These are phyloP conservation scores for Tylopilus sp. DNA, from an alignment of 1,284 basidiomycete genomes.

Conservation along the genomic window DNA sequence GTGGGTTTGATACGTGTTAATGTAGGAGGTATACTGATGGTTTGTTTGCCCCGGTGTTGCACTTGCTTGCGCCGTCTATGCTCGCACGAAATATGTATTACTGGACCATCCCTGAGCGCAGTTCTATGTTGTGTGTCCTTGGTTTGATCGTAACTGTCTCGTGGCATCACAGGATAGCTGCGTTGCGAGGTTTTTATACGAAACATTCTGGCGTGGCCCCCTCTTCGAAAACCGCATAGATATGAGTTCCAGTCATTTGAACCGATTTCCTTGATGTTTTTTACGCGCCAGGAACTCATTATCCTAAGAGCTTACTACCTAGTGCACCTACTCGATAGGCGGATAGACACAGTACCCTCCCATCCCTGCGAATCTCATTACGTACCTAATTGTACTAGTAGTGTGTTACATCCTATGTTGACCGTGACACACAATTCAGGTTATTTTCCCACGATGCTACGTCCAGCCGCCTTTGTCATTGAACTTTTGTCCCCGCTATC, in stretches of 20 bases:
- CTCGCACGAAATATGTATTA: constrained; percentile 61
- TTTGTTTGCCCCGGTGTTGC: constrained; percentile 54
- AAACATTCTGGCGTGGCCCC: constrained; percentile 65
- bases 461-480: too few species aligned
- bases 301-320: constrained; percentile 67
- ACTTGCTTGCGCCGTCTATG: constrained; percentile 67
- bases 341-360: too few species aligned
- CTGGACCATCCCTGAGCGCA: constrained; percentile 69
- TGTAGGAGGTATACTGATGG: constrained; percentile 5
- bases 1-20: constrained; percentile 29
- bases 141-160: neutral
- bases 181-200: constrained; percentile 67
- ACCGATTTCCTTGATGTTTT: constrained; percentile 40
- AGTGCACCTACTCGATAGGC: too few species aligned
- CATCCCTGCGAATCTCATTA: too few species aligned
- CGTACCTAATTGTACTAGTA: too few species aligned
- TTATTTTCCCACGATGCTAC: too few species aligned
- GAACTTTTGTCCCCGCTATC: too few species aligned
- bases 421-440: too few species aligned
- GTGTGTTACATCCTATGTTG: too few species aligned
- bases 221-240: constrained; percentile 69
- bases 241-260: constrained; percentile 45
- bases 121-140: constrained; percentile 47
- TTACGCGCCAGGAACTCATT: constrained; percentile 76
- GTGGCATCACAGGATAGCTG: constrained; percentile 62